Base-by-base conservation (phyloP, 129 eudicot genomes). In the Saposhnikovia divaricata region DNA sequence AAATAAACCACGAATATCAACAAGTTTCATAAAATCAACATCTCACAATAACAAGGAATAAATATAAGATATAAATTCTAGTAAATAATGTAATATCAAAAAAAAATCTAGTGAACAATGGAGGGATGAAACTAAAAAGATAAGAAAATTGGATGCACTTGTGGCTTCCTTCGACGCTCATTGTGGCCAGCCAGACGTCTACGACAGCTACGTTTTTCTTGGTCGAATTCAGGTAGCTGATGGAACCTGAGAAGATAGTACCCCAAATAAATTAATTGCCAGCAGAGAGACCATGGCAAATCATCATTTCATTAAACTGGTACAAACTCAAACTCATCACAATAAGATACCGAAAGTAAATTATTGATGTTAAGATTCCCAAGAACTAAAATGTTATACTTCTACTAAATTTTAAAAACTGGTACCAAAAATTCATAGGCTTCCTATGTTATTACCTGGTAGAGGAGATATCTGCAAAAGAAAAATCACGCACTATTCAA, bases 181-280 rank as follows among this genome's bases (percentile, higher is more conserved):
- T 95, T 95, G 82, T 95, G 99, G 51, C 96, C 96, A 25, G 99
- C 99, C 77, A 95, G 91, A 55, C 99, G 91, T 63, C 94, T 85
- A 28, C 99, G 90, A 78, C 99, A 95, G 80, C 99, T 95, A 79
- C 99, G 84, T 69, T 95, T 95, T 80, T 91, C 97, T 66, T 92
- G 86, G 84, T 95, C 99, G 83, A 95, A 95, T 78, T 95, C 99
- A 14, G 96, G 86, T 66, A 95, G 88, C 77, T 66, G 90, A 86
- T 95, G 99, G 77, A 95, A 95, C 88, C 99, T 95, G 83, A 14
- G 76, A 77, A 65, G 21, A 76, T 4, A 46, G 38, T 69, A 69
- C 28, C 74, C 28, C 77, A 65, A 61, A 57, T 28, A 66, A 76
- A 55, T 71, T 51, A 70, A 61, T 45, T 14, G 57, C 28, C 15